These are phyloP conservation scores for Lolium rigidum DNA, from an alignment of 176 grass and related monocot species.

Conservation along the genomic window DNA sequence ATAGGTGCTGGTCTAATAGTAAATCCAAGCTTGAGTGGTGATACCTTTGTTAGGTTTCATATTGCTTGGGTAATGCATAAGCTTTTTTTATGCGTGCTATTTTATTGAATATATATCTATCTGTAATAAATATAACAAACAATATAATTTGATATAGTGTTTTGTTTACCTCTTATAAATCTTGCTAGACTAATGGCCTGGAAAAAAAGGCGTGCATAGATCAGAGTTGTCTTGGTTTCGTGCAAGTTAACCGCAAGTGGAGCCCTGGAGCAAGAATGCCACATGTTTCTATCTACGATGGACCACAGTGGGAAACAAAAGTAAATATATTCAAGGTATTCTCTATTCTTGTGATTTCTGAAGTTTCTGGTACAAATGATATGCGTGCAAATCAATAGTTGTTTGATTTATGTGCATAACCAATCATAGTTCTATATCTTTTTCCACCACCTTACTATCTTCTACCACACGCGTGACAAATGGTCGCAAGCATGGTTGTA, in stretches of 20 bases:
- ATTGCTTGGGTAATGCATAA: conserved; percentile 35
- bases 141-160: neutral
- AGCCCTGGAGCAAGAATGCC: neutral
- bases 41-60: conserved; percentile 26
- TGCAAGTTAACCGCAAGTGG: conserved; percentile 28
- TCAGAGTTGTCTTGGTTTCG: conserved; percentile 35
- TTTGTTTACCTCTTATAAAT: neutral
- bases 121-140: neutral
- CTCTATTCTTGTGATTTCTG: neutral
- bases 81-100: neutral
- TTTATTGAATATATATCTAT: neutral
- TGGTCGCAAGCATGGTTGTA: too few relatives aligned
- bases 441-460: too few relatives aligned
- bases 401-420: neutral
- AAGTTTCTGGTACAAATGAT: neutral
- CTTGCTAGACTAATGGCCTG: neutral
- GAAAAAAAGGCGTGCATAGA: neutral
- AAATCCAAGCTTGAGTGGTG: conserved; percentile 21
- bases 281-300: conserved; percentile 15
- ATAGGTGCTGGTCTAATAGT: conserved; percentile 1
- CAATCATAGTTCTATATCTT: too few relatives aligned
- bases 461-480: too few relatives aligned
- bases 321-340: conserved; percentile 34
- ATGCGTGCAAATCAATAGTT: neutral
- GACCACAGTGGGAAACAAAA: neutral